A percentile compares a stretch with the other conserved stretches of the same genome.
These are phyloP conservation scores for Sporothrix pseudoabietina DNA, from an alignment of 2,329 filamentous ascomycete genomes.

Conservation along the genomic window DNA sequence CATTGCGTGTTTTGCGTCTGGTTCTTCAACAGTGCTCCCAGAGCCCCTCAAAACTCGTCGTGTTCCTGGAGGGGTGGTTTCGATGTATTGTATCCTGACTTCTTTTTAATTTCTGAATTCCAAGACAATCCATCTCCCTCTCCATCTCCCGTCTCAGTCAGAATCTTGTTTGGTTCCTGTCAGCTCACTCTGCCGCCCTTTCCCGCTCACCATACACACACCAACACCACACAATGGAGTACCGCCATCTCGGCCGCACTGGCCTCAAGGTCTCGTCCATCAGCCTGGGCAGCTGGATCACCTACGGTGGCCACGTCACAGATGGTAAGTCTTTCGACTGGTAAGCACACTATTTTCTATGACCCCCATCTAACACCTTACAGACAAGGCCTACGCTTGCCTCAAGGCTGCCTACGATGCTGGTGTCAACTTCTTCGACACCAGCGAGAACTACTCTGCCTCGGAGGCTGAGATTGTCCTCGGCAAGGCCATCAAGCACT, in stretches of 20 bases:
- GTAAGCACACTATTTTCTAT: neutral
- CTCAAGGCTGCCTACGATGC: slow-evolving; percentile 64
- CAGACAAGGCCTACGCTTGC: slow-evolving; percentile 50
- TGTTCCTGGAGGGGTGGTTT: neutral
- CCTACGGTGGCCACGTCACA: slow-evolving; percentile 73
- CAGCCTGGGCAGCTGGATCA: slow-evolving; percentile 71
- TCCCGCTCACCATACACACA: neutral
- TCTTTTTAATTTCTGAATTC: neutral
- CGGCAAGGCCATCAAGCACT: slow-evolving; percentile 56
- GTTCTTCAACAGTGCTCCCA: neutral
- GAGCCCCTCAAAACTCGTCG: neutral
- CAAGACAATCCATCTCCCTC: neutral
- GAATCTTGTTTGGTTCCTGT: neutral
- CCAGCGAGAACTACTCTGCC: slow-evolving; percentile 57
- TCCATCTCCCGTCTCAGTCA: neutral
- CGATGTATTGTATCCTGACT: neutral
- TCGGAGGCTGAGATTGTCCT: slow-evolving; percentile 56
- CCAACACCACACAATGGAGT: slow-evolving; percentile 57
- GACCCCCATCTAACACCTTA: neutral
- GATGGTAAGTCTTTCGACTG: slow-evolving; percentile 52
- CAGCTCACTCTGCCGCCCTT: neutral
- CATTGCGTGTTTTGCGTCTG: neutral
- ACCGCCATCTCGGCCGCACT: slow-evolving; percentile 70
- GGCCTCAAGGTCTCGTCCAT: slow-evolving; percentile 75
- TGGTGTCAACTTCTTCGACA: slow-evolving; percentile 67